Conservation (phyloP, 768 basidiomycete species). For the Naganishia antarctica region DNA sequence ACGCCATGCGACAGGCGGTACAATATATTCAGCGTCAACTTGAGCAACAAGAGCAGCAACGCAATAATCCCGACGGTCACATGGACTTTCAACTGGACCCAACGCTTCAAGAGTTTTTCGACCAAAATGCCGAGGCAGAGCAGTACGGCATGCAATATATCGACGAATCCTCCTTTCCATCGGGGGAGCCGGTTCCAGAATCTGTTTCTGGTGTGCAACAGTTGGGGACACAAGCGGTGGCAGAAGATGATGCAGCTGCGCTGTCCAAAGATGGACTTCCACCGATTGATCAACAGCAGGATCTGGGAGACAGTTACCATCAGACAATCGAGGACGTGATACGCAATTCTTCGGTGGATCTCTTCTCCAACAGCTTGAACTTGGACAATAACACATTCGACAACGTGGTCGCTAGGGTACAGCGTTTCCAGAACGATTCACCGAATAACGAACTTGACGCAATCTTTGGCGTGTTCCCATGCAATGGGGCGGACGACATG, state of each 20-base stretch:
- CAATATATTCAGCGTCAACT: conserved; percentile 4
- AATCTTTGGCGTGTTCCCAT: not conserved
- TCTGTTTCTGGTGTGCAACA: no score
- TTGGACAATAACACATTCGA: not conserved
- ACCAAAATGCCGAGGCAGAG: not conserved
- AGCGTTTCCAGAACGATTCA: conserved; percentile 4
- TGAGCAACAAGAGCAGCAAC: not conserved
- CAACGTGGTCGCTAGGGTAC: conserved; percentile 3
- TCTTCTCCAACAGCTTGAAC: no score
- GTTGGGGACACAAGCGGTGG: no score
- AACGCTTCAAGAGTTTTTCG: not conserved
- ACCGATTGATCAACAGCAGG: not conserved
- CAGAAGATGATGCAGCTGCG: no score
- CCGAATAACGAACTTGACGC: conserved; percentile 6
- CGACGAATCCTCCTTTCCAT: not conserved
- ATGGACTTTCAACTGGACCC: conserved; percentile 5
- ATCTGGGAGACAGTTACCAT: no score
- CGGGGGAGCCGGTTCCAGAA: not conserved
- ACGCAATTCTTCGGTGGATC: no score
- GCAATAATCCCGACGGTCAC: not conserved
- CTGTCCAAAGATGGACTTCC: no score
- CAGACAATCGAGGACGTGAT: no score
- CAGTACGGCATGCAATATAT: not conserved
- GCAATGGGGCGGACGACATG: not conserved
- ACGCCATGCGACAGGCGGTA: not conserved